Percentiles rank a stretch among this genome's conserved stretches.
Conservation (phyloP, 345 rosid species). For the Populus euphratica region DNA sequence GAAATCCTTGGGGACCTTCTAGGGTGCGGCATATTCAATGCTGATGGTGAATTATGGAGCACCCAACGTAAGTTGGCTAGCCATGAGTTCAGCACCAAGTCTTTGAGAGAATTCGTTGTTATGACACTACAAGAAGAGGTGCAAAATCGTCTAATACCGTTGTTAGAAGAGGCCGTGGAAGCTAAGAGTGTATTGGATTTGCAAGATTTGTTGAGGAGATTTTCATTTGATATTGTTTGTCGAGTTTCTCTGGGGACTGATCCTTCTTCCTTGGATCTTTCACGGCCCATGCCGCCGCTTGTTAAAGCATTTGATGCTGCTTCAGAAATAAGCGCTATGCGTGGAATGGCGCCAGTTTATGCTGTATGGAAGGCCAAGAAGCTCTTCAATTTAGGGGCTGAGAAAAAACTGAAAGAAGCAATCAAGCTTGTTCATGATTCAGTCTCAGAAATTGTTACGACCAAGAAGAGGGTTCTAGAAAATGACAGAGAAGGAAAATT, state of each 20-base stretch:
- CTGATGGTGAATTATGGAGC: conserved; percentile 72
- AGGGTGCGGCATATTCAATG: conserved; percentile 76
- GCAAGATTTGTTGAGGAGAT: conserved; percentile 30
- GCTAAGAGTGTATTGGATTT: conserved; percentile 7
- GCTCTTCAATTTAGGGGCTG: conserved; percentile 14
- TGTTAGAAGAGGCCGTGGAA: conserved; percentile 32
- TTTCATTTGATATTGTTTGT: conserved; percentile 23
- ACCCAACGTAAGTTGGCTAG: conserved; percentile 68
- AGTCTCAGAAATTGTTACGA: conserved; percentile 12
- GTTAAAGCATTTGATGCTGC: conserved; percentile 26
- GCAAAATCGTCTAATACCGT: conserved; percentile 47
- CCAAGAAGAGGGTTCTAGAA: conserved; percentile 14
- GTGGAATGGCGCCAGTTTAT: conserved; percentile 19
- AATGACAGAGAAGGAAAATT: neutral
- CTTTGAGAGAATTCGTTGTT: conserved; percentile 55
- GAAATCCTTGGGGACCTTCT: conserved; percentile 75
- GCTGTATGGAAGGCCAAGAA: conserved; percentile 25
- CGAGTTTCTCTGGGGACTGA: conserved; percentile 25
- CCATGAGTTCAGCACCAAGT: conserved; percentile 64
- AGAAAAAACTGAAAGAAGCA: conserved; percentile 24
- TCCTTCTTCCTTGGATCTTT: conserved; percentile 19
- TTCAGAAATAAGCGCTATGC: conserved; percentile 21
- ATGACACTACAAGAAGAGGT: conserved; percentile 46
- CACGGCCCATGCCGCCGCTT: conserved; percentile 10
- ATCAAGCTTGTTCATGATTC: conserved; percentile 17